A percentile compares a stretch with the other conserved stretches of the same genome.
Evolutionary conservation across 2,329 filamentous ascomycete species (phyloP).

Genomic region (Biscogniauxia marginata): DNA sequence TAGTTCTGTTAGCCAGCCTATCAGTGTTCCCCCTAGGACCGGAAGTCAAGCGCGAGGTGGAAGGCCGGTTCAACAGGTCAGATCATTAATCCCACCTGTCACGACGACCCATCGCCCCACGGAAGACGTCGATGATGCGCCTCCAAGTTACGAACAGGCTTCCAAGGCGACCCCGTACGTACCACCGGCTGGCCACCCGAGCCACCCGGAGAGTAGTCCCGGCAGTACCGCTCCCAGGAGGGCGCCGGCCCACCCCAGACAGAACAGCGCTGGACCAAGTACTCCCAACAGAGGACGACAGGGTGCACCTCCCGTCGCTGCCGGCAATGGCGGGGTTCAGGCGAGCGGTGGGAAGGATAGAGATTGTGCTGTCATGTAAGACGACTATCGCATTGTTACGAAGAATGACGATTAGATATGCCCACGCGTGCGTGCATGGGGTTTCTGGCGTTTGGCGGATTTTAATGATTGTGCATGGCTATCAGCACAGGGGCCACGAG

Average conservation of each 20-base stretch:
- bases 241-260: constrained; percentile 11
- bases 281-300: constrained; percentile 39
- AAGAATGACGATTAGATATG: background rate
- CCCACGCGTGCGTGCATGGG: background rate
- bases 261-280: constrained; percentile 21
- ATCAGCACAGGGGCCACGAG: background rate
- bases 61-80: constrained; percentile 39
- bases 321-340: constrained; percentile 8
- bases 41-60: constrained; percentile 16
- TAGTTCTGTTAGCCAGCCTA: constrained; percentile 25
- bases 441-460: background rate
- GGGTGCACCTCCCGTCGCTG: constrained; percentile 14
- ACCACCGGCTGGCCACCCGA: constrained; percentile 52
- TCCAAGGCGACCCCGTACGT: constrained; percentile 50
- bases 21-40: constrained; percentile 9
- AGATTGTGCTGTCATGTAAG: constrained; percentile 32
- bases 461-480: background rate
- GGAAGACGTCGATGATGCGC: constrained; percentile 48
- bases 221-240: constrained; percentile 20
- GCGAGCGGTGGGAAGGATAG: constrained; percentile 23
- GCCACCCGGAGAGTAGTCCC: constrained; percentile 43
- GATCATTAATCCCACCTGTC: constrained; percentile 46
- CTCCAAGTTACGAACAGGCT: constrained; percentile 59
- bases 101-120: constrained; percentile 37
- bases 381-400: background rate